Conservation (phyloP, 2,329 filamentous ascomycete species). For the Fusarium paranaense region DNA sequence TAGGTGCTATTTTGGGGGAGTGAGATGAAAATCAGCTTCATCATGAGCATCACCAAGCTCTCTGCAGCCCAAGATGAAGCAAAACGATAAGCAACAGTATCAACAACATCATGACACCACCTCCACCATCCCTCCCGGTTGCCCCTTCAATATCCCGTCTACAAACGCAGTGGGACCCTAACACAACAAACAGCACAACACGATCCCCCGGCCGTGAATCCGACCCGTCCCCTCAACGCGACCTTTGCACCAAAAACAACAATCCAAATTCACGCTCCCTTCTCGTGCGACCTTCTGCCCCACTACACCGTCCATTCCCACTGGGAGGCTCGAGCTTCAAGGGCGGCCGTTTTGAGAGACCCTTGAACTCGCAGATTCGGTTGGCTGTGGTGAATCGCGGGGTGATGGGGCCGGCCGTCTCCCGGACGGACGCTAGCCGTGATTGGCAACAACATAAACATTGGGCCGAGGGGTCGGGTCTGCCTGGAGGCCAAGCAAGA, state of each 20-base stretch:
- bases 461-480: slow-evolving; percentile 29
- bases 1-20: neutral
- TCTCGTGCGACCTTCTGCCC: neutral
- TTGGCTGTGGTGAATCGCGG: slow-evolving; percentile 45
- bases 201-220: slow-evolving; percentile 33
- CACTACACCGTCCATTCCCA: neutral
- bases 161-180: slow-evolving; percentile 9
- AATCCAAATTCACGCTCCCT: slow-evolving; percentile 37
- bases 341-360: slow-evolving; percentile 37
- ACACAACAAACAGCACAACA: slow-evolving; percentile 21
- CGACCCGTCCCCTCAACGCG: slow-evolving; percentile 12
- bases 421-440: slow-evolving; percentile 49
- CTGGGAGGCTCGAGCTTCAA: neutral
- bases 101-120: neutral
- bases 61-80: neutral
- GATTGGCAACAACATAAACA: slow-evolving; percentile 62
- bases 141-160: slow-evolving; percentile 36
- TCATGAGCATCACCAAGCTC: neutral
- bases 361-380: slow-evolving; percentile 34
- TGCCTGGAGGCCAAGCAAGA: slow-evolving; percentile 23
- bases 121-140: slow-evolving; percentile 8
- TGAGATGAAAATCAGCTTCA: neutral
- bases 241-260: slow-evolving; percentile 25
- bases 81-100: neutral
- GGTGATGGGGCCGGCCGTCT: slow-evolving; percentile 37